Percentiles rank a stretch among this genome's conserved stretches.
Conservation (phyloP, 306 rosid genomes). For the Sphenostylis stenocarpa region DNA sequence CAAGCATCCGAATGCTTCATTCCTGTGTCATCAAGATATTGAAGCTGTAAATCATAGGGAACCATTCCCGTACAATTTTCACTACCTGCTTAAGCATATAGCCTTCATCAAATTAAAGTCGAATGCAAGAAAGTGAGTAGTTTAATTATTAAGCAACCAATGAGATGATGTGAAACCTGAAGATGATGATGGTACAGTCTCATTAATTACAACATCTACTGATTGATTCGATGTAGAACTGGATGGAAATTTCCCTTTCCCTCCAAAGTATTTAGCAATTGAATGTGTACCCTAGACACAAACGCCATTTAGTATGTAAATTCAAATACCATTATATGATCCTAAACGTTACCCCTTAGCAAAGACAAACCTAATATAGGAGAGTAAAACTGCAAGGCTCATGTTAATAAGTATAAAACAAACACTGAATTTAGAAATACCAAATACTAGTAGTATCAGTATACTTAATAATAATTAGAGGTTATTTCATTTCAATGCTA, state of each 20-base stretch:
- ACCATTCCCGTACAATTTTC: slow-evolving; percentile 50
- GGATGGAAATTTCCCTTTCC: slow-evolving; percentile 49
- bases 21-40: slow-evolving; percentile 43
- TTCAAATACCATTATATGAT: slow-evolving; percentile 5
- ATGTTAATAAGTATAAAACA: slow-evolving; percentile 19
- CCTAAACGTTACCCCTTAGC: slow-evolving; percentile 15
- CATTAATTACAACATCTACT: slow-evolving; percentile 42
- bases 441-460: background rate
- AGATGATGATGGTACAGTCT: slow-evolving; percentile 54
- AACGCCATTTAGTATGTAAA: slow-evolving; percentile 26
- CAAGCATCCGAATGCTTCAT: slow-evolving; percentile 33
- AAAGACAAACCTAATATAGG: slow-evolving; percentile 12
- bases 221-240: slow-evolving; percentile 46
- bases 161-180: slow-evolving; percentile 53
- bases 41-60: slow-evolving; percentile 41
- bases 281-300: slow-evolving; percentile 73
- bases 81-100: slow-evolving; percentile 44
- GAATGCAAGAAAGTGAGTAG: slow-evolving; percentile 1
- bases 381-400: slow-evolving; percentile 13
- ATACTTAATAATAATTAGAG: slow-evolving; percentile 11
- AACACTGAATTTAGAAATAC: slow-evolving; percentile 17
- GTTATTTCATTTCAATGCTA: slow-evolving; percentile 25
- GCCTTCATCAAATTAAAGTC: slow-evolving; percentile 32
- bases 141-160: slow-evolving; percentile 25
- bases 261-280: slow-evolving; percentile 75